Conservation (phyloP, 108 stramenopile species). For the Conticribra weissflogii region DNA sequence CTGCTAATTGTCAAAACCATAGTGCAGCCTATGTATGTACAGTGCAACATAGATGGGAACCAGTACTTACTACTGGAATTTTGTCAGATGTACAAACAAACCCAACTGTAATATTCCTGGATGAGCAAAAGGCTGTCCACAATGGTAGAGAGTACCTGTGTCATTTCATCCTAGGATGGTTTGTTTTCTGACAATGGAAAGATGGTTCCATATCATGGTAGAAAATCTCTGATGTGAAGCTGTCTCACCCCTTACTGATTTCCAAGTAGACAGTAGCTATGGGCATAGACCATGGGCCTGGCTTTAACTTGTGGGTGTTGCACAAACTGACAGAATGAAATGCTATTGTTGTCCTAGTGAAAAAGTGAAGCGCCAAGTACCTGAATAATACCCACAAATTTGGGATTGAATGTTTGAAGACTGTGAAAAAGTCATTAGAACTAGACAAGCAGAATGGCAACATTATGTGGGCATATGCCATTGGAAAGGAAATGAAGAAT, state of each 20-base stretch:
- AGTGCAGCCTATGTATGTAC: no score
- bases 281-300: constrained; percentile 17
- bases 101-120: no score
- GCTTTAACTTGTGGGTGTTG: constrained; percentile 8
- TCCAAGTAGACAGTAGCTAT: constrained; percentile 24
- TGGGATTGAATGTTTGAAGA: constrained; percentile 35
- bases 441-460: constrained; percentile 40
- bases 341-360: neutral
- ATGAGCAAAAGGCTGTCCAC: no score
- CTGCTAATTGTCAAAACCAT: no score
- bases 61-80: no score
- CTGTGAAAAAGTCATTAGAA: constrained; percentile 23
- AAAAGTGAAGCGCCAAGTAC: neutral
- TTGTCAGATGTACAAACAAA: no score
- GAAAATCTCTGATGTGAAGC: constrained; percentile 26
- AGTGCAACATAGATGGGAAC: no score
- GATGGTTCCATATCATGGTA: constrained; percentile 13
- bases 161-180: no score
- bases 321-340: neutral
- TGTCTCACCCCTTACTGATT: constrained; percentile 27
- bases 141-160: no score
- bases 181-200: neutral
- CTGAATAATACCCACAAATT: constrained; percentile 8
- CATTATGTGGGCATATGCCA: constrained; percentile 27
- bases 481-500: constrained; percentile 38